A percentile compares a stretch with the other conserved stretches of the same genome.
Conservation (phyloP, 2,329 filamentous ascomycete genomes). For the Phaeosphaeria sp. region DNA sequence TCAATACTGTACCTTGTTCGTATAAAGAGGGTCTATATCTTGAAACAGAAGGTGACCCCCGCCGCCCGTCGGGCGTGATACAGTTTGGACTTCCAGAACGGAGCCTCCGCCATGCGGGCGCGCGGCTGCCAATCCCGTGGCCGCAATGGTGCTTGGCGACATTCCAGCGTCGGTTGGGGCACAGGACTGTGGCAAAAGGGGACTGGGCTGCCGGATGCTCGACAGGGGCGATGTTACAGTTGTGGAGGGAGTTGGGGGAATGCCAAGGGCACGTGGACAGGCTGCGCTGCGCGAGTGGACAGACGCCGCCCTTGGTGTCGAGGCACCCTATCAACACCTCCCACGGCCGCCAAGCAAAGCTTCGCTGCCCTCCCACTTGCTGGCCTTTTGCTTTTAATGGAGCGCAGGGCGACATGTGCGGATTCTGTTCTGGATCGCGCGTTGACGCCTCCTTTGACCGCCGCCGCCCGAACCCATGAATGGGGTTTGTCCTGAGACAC, state of each 20-base stretch:
- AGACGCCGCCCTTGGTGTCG: neutral
- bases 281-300: neutral
- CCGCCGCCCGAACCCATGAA: constrained; percentile 18
- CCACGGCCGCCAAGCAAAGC: constrained; percentile 20
- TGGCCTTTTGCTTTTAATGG: constrained; percentile 22
- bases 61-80: constrained; percentile 6
- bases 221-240: constrained; percentile 11
- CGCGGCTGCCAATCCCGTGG: constrained; percentile 1
- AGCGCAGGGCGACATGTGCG: constrained; percentile 21
- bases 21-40: constrained; percentile 1
- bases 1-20: constrained; percentile 1
- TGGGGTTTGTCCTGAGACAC: constrained; percentile 13
- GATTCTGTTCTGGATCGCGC: constrained; percentile 21
- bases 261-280: constrained; percentile 10
- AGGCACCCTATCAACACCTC: constrained; percentile 10
- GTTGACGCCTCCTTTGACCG: constrained; percentile 18
- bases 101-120: constrained; percentile 5
- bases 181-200: constrained; percentile 8
- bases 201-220: constrained; percentile 8
- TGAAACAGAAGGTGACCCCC: constrained; percentile 21
- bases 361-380: constrained; percentile 11
- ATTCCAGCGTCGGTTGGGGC: neutral
- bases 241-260: neutral
- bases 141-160: constrained; percentile 5
- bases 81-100: constrained; percentile 6